Conservation (phyloP, 1,284 basidiomycete genomes). For the Athelia sp. region DNA sequence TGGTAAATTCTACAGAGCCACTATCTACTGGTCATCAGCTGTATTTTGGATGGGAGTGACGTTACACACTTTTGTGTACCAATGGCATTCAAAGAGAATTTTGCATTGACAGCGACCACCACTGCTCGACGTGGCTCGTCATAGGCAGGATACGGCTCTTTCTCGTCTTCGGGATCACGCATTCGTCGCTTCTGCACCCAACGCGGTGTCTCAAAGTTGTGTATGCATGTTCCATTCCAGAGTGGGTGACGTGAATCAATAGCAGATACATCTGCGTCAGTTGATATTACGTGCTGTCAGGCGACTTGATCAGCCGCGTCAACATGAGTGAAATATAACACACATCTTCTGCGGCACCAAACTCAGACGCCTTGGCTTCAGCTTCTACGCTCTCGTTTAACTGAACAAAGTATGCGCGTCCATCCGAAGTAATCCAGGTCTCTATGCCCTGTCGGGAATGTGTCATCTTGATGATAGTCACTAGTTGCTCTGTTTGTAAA, state of each 20-base stretch:
- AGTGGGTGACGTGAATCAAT: conserved; percentile 8
- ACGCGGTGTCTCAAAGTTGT: conserved; percentile 61
- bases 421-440: conserved; percentile 80
- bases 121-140: conserved; percentile 63
- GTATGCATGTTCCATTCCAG: conserved; percentile 68
- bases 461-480: conserved; percentile 53
- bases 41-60: conserved; percentile 3
- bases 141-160: conserved; percentile 34
- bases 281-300: not conserved
- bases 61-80: conserved; percentile 65
- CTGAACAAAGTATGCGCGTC: conserved; percentile 71
- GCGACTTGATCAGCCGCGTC: too few relatives aligned
- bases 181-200: conserved; percentile 71
- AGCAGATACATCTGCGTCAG: not conserved
- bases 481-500: conserved; percentile 32
- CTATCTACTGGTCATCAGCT: conserved; percentile 24
- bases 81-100: conserved; percentile 82
- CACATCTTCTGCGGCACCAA: not conserved
- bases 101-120: conserved; percentile 70
- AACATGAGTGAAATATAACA: too few relatives aligned
- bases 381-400: conserved; percentile 34
- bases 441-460: conserved; percentile 59
- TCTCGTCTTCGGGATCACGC: conserved; percentile 39
- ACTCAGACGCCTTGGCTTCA: not conserved
- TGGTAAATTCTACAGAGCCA: conserved; percentile 57